A percentile compares a stretch with the other conserved stretches of the same genome.
Evolutionary conservation across 2,329 filamentous ascomycete genomes (phyloP).

Genomic region (Epichloe glyceriae): DNA sequence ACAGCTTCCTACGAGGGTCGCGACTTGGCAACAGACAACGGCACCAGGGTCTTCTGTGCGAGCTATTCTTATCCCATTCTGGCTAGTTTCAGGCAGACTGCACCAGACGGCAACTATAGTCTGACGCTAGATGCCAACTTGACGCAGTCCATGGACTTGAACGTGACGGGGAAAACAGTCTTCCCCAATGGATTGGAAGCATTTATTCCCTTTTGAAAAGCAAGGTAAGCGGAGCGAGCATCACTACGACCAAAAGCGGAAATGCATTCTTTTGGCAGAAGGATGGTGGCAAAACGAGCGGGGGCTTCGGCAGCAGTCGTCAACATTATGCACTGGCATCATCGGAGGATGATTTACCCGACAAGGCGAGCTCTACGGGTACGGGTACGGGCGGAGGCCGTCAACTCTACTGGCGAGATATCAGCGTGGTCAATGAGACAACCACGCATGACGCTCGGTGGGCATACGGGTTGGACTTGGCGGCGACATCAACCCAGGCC

Average conservation of each 20-base stretch:
- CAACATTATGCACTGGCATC: conserved; percentile 41
- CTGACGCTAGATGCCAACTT: conserved; percentile 19
- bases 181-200: conserved; percentile 49
- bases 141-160: conserved; percentile 27
- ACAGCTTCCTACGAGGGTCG: conserved; percentile 9
- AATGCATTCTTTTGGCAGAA: conserved; percentile 40
- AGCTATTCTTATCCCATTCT: conserved; percentile 9
- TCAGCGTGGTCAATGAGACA: conserved; percentile 40
- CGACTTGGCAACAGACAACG: conserved; percentile 4
- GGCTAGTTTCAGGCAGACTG: background rate
- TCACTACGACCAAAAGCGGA: conserved; percentile 43
- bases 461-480: background rate
- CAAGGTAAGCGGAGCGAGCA: conserved; percentile 12
- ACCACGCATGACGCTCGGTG: conserved; percentile 33
- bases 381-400: conserved; percentile 8
- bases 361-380: background rate
- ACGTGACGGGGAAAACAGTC: conserved; percentile 25
- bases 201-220: conserved; percentile 25
- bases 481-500: background rate
- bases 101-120: conserved; percentile 2
- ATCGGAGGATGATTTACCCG: background rate
- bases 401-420: conserved; percentile 43
- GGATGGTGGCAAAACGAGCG: conserved; percentile 31
- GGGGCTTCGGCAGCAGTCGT: conserved; percentile 40
- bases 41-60: background rate